Percentiles rank a stretch among this genome's conserved stretches.
Conservation (phyloP, 2,329 filamentous ascomycete species). For the Acrodontium crateriforme region DNA sequence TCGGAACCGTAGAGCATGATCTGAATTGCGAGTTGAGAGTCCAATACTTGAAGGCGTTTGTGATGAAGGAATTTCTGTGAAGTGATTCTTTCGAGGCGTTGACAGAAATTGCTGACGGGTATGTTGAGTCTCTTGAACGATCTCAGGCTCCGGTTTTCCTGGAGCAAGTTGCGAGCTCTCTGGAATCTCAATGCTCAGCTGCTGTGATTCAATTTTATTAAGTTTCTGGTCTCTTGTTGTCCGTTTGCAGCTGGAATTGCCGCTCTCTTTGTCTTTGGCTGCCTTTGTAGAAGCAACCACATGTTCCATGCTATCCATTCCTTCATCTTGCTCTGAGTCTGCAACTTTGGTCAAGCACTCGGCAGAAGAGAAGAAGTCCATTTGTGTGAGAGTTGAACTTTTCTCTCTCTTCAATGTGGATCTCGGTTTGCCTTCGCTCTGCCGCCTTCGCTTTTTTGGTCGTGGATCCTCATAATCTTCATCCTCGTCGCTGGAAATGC, state of each 20-base stretch:
- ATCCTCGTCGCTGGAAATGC: conserved; percentile 2
- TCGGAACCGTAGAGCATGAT: not conserved
- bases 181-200: too few species aligned
- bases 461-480: conserved; percentile 2
- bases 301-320: not conserved
- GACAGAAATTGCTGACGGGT: conserved; percentile 1
- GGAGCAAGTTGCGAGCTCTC: too few species aligned
- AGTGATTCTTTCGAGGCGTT: conserved; percentile 6
- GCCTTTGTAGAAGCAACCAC: not conserved
- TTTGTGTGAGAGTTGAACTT: conserved; percentile 6
- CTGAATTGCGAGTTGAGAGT: conserved; percentile 5
- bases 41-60: conserved; percentile 10
- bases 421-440: conserved; percentile 1
- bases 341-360: not conserved
- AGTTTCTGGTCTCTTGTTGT: too few species aligned
- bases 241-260: too few species aligned
- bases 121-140: too few species aligned
- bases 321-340: not conserved
- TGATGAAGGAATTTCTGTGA: conserved; percentile 11
- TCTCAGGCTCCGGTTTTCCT: too few species aligned
- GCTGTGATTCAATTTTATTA: too few species aligned
- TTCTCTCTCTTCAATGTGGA: conserved; percentile 1
- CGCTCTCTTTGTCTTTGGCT: not conserved
- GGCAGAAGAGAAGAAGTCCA: conserved; percentile 1
- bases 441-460: conserved; percentile 1